Conservation (phyloP, 2,329 filamentous ascomycete genomes). For the Xylariaceae sp. region DNA sequence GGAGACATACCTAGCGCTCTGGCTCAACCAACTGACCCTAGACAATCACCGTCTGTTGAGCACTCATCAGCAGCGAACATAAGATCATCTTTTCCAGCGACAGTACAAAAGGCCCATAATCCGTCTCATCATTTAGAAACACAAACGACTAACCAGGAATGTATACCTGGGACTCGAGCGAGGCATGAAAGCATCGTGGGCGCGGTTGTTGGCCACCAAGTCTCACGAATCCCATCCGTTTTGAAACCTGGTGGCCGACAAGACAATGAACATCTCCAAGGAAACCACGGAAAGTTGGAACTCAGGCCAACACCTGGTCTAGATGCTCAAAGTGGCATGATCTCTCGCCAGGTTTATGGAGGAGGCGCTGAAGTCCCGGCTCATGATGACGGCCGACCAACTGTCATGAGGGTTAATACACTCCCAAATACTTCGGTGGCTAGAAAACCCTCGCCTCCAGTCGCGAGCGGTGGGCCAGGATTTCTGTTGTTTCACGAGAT, state of each 20-base stretch:
- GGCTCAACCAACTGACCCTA: constrained; percentile 19
- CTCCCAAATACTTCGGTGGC: constrained; percentile 16
- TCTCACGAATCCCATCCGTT: constrained; percentile 16
- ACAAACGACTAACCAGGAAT: constrained; percentile 4
- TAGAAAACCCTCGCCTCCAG: constrained; percentile 11
- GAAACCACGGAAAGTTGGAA: background rate
- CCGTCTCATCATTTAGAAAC: constrained; percentile 6
- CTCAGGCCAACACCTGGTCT: background rate
- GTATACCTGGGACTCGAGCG: constrained; percentile 19
- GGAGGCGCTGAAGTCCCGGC: background rate
- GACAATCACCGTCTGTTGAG: constrained; percentile 6
- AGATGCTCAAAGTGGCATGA: background rate
- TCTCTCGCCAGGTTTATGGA: constrained; percentile 1
- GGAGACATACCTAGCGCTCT: constrained; percentile 17
- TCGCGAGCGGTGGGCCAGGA: constrained; percentile 20
- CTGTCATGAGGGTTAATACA: constrained; percentile 22
- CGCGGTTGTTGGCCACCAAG: background rate
- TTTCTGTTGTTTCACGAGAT: constrained; percentile 28
- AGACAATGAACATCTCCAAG: constrained; percentile 4
- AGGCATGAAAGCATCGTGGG: constrained; percentile 23
- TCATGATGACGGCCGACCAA: constrained; percentile 8
- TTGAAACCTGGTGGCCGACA: constrained; percentile 21
- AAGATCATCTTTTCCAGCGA: constrained; percentile 14
- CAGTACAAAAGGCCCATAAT: constrained; percentile 16
- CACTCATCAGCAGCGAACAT: constrained; percentile 1